Conservation (phyloP, 1,139 yeast species). For the Schizosaccharomyces versatilis region DNA sequence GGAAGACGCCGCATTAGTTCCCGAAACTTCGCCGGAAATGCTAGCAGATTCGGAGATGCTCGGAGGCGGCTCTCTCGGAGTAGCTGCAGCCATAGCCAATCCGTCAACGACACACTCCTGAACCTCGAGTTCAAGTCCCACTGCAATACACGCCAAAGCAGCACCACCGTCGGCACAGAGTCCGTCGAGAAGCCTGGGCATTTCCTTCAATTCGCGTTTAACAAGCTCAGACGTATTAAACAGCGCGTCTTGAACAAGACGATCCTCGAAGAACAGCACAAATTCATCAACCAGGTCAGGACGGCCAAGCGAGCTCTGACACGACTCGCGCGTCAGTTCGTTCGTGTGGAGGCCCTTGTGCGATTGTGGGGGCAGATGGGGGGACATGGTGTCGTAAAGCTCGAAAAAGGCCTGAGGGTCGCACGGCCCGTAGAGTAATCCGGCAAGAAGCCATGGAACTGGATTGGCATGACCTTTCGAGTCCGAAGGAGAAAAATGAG, state of each 20-base stretch:
- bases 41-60: no score
- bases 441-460: neutral
- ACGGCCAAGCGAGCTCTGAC: neutral
- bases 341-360: neutral
- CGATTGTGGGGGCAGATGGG: neutral
- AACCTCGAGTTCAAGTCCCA: neutral
- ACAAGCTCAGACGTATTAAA: constrained; percentile 5
- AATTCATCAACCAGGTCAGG: neutral
- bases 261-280: neutral
- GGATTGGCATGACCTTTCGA: neutral
- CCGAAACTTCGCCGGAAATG: no score
- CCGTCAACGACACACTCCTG: neutral
- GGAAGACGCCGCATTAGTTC: no score
- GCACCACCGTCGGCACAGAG: constrained; percentile 1
- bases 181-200: neutral
- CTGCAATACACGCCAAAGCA: neutral
- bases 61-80: neutral
- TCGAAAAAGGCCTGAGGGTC: neutral
- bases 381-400: neutral
- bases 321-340: neutral
- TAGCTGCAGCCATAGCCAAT: neutral
- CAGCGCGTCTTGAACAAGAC: constrained; percentile 6
- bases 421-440: neutral
- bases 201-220: neutral
- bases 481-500: neutral